phyloP scores from a whole-genome alignment of 73 alveolate species.

The Paramecium bursaria region DNA sequence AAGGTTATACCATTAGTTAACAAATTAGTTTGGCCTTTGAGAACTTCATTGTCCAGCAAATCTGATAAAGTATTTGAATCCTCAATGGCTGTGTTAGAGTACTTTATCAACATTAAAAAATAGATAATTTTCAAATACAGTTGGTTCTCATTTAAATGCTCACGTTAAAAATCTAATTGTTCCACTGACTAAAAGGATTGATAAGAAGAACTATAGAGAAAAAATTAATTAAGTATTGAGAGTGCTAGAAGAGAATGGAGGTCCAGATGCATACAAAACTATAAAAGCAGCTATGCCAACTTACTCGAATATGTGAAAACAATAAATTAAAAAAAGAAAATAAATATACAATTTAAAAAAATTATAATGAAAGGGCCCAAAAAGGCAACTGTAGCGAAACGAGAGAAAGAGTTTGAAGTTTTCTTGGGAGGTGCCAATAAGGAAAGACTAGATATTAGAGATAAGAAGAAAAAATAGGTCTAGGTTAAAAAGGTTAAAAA shows the following conservation, averaged over 20 bases:
- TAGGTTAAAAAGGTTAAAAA: conserved; percentile 34
- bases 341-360: conserved; percentile 27
- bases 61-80: conserved; percentile 71
- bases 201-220: conserved; percentile 63
- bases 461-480: conserved; percentile 34
- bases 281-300: neutral
- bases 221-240: conserved; percentile 42
- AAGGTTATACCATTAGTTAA: conserved; percentile 76
- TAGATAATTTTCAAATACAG: conserved; percentile 71
- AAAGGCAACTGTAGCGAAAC: conserved; percentile 54
- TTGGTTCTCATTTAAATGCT: conserved; percentile 77
- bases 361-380: conserved; percentile 29
- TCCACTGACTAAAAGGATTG: conserved; percentile 79
- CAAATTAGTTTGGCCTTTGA: conserved; percentile 80
- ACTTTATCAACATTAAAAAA: neutral
- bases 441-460: conserved; percentile 73
- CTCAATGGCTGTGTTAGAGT: conserved; percentile 75
- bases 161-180: conserved; percentile 78
- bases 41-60: conserved; percentile 73
- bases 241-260: conserved; percentile 11
- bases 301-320: neutral
- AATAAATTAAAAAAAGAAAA: neutral
- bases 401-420: conserved; percentile 83
- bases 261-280: neutral
- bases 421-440: conserved; percentile 81